Conservation (phyloP, 2,329 filamentous ascomycete species). For the Penicillium thymicola region DNA sequence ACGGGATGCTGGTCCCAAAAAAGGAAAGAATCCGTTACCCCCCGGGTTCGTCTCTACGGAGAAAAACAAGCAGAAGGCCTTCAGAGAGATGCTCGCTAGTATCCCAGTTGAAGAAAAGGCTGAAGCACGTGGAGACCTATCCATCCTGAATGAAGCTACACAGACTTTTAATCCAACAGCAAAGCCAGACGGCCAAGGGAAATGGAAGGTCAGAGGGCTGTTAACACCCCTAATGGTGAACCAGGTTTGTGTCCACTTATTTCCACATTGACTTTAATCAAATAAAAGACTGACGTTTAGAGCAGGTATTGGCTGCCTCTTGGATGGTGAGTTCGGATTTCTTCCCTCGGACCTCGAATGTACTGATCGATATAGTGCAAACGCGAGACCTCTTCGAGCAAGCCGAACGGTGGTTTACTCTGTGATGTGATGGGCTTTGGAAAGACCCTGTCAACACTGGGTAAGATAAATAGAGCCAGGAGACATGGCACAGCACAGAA, state of each 20-base stretch:
- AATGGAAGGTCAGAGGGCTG: not conserved
- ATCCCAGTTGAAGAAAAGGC: not conserved
- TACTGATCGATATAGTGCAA: not conserved
- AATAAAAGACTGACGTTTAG: not conserved
- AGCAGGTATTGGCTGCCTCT: not conserved
- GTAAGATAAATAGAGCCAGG: not conserved
- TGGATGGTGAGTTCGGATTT: not conserved
- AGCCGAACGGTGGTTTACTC: not conserved
- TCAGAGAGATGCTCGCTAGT: not conserved
- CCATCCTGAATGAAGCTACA: not conserved
- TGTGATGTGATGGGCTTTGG: slow-evolving; percentile 1
- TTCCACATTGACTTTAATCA: not conserved
- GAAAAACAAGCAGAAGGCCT: not conserved
- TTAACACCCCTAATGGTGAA: not conserved
- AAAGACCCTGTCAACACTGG: not conserved
- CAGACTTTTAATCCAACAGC: not conserved
- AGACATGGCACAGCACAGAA: not conserved
- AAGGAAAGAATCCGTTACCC: not conserved
- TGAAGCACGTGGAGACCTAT: not conserved
- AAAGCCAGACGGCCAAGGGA: not conserved
- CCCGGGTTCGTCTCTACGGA: not conserved
- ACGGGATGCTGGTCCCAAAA: not conserved
- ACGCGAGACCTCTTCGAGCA: not conserved
- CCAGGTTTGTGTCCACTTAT: not conserved
- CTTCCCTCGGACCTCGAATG: not conserved